Conservation (phyloP, 2,329 filamentous ascomycete genomes). For the Trichoderma arundinaceum region DNA sequence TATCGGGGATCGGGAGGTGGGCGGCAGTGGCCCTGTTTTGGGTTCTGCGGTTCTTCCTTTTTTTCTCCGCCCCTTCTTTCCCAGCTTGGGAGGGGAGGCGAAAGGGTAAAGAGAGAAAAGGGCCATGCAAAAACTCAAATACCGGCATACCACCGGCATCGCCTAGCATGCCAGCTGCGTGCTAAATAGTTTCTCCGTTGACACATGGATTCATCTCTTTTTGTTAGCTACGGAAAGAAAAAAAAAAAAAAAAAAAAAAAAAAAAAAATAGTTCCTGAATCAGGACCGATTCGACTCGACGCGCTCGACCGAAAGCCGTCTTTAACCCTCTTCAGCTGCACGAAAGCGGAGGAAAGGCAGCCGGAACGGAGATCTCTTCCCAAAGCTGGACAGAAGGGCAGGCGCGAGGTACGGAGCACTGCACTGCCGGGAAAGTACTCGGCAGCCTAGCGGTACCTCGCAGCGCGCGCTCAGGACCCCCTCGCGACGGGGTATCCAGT, state of each 20-base stretch:
- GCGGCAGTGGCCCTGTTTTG: slow-evolving; percentile 13
- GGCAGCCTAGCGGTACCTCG: slow-evolving; percentile 20
- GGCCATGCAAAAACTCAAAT: slow-evolving; percentile 21
- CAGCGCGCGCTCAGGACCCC: background rate
- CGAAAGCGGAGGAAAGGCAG: slow-evolving; percentile 27
- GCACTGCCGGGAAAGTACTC: slow-evolving; percentile 18
- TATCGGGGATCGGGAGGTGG: slow-evolving; percentile 29
- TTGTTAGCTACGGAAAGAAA: background rate
- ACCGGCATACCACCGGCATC: slow-evolving; percentile 20
- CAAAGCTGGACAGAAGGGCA: slow-evolving; percentile 13
- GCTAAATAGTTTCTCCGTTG: slow-evolving; percentile 24
- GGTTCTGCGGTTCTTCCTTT: background rate
- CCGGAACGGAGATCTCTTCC: slow-evolving; percentile 27
- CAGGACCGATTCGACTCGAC: slow-evolving; percentile 20
- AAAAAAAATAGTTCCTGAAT: slow-evolving; percentile 14
- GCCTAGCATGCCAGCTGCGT: slow-evolving; percentile 13
- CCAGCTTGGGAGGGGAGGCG: slow-evolving; percentile 8
- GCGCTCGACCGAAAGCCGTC: slow-evolving; percentile 12
- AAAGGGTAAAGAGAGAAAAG: background rate
- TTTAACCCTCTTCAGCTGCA: slow-evolving; percentile 21
- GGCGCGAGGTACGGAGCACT: slow-evolving; percentile 6
- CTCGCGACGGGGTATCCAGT: slow-evolving; percentile 1
- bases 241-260: background rate
- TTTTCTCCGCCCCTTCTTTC: slow-evolving; percentile 24
- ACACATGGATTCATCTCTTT: background rate